phyloP scores from a whole-genome alignment of 192 early-diverging fungal species.

The Podila minutissima region DNA sequence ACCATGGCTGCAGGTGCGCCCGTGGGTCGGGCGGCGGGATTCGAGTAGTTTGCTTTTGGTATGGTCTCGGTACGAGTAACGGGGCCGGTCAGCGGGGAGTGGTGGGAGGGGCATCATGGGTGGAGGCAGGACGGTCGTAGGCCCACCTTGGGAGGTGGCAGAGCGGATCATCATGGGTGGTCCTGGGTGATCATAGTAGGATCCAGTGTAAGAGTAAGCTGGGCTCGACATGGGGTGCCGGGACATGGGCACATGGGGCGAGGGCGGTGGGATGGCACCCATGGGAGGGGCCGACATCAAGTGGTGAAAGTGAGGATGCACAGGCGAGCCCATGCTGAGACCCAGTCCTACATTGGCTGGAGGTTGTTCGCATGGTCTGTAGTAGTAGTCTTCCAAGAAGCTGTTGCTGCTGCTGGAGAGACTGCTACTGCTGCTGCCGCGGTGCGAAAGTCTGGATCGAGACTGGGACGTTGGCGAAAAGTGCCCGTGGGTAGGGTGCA shows the following conservation, averaged over 20 bases:
- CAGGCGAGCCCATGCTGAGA: not conserved
- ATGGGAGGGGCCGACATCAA: not conserved
- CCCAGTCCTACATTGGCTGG: not conserved
- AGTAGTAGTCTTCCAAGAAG: not conserved
- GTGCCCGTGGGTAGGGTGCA: constrained; percentile 4
- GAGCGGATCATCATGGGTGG: not conserved
- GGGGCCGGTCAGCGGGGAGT: constrained; percentile 1
- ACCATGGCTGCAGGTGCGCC: constrained; percentile 27
- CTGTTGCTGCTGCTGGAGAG: not conserved
- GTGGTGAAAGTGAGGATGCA: not conserved
- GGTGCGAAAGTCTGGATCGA: not conserved
- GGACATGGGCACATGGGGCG: not conserved
- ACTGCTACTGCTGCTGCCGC: constrained; percentile 11
- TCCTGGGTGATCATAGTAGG: not conserved
- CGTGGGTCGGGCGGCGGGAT: constrained; percentile 6
- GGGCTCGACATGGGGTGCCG: not conserved
- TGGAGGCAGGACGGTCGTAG: constrained; percentile 5
- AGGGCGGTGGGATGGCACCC: not conserved
- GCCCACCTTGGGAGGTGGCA: not conserved
- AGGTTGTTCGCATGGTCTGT: not conserved
- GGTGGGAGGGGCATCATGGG: constrained; percentile 32
- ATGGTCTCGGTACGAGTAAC: constrained; percentile 25
- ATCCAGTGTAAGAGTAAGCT: not conserved
- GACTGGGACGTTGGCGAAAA: not conserved
- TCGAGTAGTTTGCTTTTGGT: constrained; percentile 25